Conservation (phyloP, 176 grass and related monocot species). For the Oryza glaberrima region DNA sequence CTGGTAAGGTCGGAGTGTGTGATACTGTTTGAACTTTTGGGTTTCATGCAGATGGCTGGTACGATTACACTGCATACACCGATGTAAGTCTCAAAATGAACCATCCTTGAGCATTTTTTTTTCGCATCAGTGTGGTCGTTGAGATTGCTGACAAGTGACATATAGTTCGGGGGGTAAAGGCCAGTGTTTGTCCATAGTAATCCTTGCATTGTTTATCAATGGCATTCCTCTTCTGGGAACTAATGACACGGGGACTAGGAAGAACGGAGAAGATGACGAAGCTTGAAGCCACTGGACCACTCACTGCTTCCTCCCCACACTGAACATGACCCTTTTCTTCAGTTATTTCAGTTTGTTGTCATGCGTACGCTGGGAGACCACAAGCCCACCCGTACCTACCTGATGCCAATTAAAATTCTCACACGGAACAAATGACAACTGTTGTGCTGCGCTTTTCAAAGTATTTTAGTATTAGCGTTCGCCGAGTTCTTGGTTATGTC, state of each 20-base stretch:
- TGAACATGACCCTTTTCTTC: slow-evolving; percentile 47
- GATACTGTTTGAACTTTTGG: slow-evolving; percentile 13
- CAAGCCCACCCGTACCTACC: slow-evolving; percentile 37
- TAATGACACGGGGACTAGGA: slow-evolving; percentile 16
- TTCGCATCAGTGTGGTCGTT: neutral
- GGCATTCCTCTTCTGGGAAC: neutral
- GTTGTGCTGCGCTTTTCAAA: neutral
- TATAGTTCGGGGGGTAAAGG: neutral
- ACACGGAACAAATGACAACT: slow-evolving; percentile 27
- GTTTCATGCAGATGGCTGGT: slow-evolving; percentile 54
- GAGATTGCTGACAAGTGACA: neutral
- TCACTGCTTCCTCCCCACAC: slow-evolving; percentile 12
- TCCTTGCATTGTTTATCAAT: slow-evolving; percentile 34
- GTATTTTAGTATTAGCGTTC: neutral
- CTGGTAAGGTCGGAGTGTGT: neutral
- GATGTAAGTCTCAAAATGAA: slow-evolving; percentile 52
- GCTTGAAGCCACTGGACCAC: slow-evolving; percentile 39
- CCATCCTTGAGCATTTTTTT: neutral
- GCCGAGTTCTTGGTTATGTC: slow-evolving; percentile 24
- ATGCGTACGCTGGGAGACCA: slow-evolving; percentile 43
- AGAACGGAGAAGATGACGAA: slow-evolving; percentile 26
- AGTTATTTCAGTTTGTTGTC: slow-evolving; percentile 51
- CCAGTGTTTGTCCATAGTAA: neutral
- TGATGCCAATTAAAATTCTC: slow-evolving; percentile 16
- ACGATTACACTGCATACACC: slow-evolving; percentile 65